Evolutionary conservation across 257 asterid genomes (phyloP), one percentile per base, ranked within the genome.

Genomic region (Solanum sejunctum): DNA sequence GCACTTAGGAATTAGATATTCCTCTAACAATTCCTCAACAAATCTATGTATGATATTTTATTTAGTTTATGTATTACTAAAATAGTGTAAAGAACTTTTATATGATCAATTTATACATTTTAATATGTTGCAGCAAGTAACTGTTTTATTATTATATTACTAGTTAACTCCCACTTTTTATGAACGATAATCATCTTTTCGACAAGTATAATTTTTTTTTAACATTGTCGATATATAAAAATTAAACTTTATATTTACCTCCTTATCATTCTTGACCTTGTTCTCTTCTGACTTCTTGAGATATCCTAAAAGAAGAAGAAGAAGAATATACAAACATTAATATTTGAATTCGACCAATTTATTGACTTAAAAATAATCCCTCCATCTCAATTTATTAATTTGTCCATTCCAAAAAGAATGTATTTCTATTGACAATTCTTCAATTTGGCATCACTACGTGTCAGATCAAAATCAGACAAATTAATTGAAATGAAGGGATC

Each of bases 211-310:
- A 32, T 32, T 32, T 32, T 32, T 26, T 32, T 32, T 32, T 73
- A 3, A 49, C 0, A 0, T 1, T 21, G 7, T 8, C 13, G 0
- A 4, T 5, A 1, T 1, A 75, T 75, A 75, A 23, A 75, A 21
- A 0, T 49, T 81, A 47, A 81, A 81, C 75, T 64, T 45, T 0
- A 82, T 43, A 57, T 5, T 87, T 87, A 94, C 99, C 99, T 94
- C 98, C 89, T 94, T 93, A 80, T 94, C 99, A 86, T 96, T 93
- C 84, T 89, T 93, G 26, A 80, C 89, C 92, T 92, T 96, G 93
- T 93, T 96, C 81, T 96, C 99, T 87, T 94, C 91, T 3, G 98
- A 91, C 89, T 93, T 96, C 92, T 94, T 91, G 92, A 96, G 85
- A 80, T 91, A 96, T 85, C 90, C 99, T 94, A 92, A 93, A 91